Base-by-base conservation (phyloP, 2,329 filamentous ascomycete species). In the Diaporthe longicolla region DNA sequence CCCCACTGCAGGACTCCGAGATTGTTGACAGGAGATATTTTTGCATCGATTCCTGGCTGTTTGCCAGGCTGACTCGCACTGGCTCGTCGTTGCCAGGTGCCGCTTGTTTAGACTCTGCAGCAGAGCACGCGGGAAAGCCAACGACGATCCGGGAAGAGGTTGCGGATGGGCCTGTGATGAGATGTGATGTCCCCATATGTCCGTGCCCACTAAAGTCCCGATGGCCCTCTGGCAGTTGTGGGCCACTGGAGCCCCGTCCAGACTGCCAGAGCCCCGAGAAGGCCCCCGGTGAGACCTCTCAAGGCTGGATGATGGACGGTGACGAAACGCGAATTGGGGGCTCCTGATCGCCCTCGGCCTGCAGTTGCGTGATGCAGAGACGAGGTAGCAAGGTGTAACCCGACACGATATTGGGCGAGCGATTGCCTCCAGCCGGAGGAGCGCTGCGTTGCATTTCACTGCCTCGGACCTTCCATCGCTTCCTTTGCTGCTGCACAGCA, bases 381-480 rank as follows among this genome's bases (percentile, higher is more conserved):
- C 45, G 57, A 63, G 45, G 58, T 71, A 24, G 45, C 58, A 71
- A 63, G 37, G 45, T 71, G 57, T 54, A 32, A 54, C 70, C 57
- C 57, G 45, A 71, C 70, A 54, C 57, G 57, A 68, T 68, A 68
- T 71, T 43, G 43, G 48, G 43, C 57, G 57, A 45, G 57, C 57
- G 11, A 63, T 10, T 55, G 35, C 26, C 43, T 63, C 17, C 45
- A 54, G 58, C 19, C 21, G 21, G 59, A 63, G 57, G 48, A 55
- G 45, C 24, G 32, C 54, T 63, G 70, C 29, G 32, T 63, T 63
- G 70, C 43, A 71, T 70, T 57, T 45, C 15, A 26, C 13, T 40
- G 32, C 43, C 57, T 54, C 70, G 70, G 57, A 71, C 70, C 35
- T 63, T 63, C 57, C 45, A 55, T 52, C 32, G 70, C 45, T 55